Conservation (phyloP, 2,329 filamentous ascomycete species). For the Chalaropsis ovoidea region DNA sequence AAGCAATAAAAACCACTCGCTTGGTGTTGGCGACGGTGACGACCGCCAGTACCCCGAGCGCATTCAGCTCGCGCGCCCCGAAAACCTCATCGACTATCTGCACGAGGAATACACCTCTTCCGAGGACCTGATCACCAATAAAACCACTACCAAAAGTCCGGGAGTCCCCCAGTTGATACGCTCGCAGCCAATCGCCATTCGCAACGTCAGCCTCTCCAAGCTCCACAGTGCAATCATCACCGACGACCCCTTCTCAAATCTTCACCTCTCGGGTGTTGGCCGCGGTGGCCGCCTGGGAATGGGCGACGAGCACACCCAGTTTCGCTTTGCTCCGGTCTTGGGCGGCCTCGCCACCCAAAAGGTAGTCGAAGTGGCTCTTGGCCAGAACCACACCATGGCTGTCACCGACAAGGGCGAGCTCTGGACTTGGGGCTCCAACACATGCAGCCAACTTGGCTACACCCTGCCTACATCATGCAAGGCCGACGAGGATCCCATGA, state of each 20-base stretch:
- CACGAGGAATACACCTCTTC: constrained; percentile 49
- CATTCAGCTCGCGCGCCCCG: constrained; percentile 63
- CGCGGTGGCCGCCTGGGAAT: constrained; percentile 80
- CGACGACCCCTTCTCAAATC: constrained; percentile 73
- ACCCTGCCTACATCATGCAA: constrained; percentile 54
- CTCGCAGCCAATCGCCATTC: constrained; percentile 62
- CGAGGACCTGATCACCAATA: neutral
- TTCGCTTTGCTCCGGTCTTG: constrained; percentile 74
- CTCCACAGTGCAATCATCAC: constrained; percentile 84
- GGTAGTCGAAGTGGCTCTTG: constrained; percentile 67
- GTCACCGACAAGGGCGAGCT: constrained; percentile 79
- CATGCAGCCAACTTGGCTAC: constrained; percentile 78
- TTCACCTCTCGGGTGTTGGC: constrained; percentile 88
- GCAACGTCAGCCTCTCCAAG: constrained; percentile 81
- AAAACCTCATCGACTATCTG: constrained; percentile 64
- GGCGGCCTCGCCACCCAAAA: constrained; percentile 64
- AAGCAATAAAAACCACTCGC: constrained; percentile 87
- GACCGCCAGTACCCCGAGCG: constrained; percentile 90
- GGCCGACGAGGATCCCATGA: constrained; percentile 74
- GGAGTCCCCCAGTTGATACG: constrained; percentile 64
- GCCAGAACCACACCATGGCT: constrained; percentile 83
- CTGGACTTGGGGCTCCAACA: constrained; percentile 90
- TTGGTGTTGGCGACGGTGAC: constrained; percentile 91
- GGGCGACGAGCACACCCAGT: constrained; percentile 81
- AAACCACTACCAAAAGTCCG: constrained; percentile 29